Evolutionary conservation across 1,284 basidiomycete genomes (phyloP).

Genomic region (Austroboletus niveus): DNA sequence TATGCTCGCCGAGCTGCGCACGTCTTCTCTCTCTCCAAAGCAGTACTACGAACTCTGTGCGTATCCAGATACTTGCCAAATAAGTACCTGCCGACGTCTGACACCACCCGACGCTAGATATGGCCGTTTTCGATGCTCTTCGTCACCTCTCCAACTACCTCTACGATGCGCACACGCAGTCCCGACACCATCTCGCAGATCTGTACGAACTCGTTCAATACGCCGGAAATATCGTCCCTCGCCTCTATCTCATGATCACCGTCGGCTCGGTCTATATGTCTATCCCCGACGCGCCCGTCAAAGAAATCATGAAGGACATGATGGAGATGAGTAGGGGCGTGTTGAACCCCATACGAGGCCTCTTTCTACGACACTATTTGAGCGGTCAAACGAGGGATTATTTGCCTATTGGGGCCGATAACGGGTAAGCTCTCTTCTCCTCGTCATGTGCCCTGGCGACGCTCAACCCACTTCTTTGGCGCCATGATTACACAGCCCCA

Average conservation of each 20-base stretch:
- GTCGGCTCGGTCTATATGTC: slow-evolving; percentile 98
- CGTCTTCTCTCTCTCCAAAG: slow-evolving; percentile 88
- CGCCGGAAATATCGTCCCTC: slow-evolving; percentile 90
- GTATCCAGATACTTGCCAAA: slow-evolving; percentile 28
- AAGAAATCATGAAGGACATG: slow-evolving; percentile 99
- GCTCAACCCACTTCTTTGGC: neutral
- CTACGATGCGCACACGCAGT: slow-evolving; percentile 87
- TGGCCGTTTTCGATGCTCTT: slow-evolving; percentile 94
- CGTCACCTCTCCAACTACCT: slow-evolving; percentile 92
- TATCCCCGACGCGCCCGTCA: slow-evolving; percentile 89
- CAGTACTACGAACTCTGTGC: slow-evolving; percentile 96
- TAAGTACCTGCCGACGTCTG: neutral
- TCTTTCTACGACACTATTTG: slow-evolving; percentile 92
- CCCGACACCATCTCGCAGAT: slow-evolving; percentile 91
- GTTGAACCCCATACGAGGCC: slow-evolving; percentile 87
- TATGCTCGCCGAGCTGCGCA: slow-evolving; percentile 93
- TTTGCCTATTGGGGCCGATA: slow-evolving; percentile 80
- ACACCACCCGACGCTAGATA: slow-evolving; percentile 53
- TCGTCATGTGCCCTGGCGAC: neutral
- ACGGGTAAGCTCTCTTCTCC: slow-evolving; percentile 58
- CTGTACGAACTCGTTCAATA: slow-evolving; percentile 97
- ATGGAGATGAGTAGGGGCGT: slow-evolving; percentile 98
- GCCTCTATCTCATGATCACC: slow-evolving; percentile 96
- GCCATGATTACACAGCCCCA: slow-evolving; percentile 50
- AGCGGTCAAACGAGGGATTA: slow-evolving; percentile 93